Conservation (phyloP, 176 grass and related monocot genomes). For the Phyllostachys edulis region DNA sequence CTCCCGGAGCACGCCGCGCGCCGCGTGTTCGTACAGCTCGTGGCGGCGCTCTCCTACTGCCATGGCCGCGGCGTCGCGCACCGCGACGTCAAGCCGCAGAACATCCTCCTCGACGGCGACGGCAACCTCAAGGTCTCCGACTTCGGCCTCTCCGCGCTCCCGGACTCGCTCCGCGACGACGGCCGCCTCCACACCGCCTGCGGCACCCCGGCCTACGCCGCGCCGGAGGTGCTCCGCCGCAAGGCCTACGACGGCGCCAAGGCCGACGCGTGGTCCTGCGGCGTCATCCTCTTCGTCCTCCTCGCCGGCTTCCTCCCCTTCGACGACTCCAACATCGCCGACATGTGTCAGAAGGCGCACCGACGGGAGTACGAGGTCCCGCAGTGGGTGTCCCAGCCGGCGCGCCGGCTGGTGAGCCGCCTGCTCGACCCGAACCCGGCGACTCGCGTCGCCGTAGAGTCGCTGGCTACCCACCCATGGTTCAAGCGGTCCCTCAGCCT, state of each 20-base stretch:
- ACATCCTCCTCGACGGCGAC: conserved; percentile 23
- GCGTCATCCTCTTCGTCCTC: conserved; percentile 81
- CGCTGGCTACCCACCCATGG: conserved; percentile 58
- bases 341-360: conserved; percentile 58
- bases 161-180: conserved; percentile 38
- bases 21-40: conserved; percentile 68
- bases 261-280: conserved; percentile 89
- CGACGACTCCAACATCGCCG: conserved; percentile 64
- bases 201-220: conserved; percentile 70
- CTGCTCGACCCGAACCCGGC: conserved; percentile 81
- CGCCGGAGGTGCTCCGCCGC: conserved; percentile 69
- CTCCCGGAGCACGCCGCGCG: conserved; percentile 46
- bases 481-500: conserved; percentile 77
- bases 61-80: conserved; percentile 69
- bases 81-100: conserved; percentile 68
- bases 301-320: conserved; percentile 66
- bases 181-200: conserved; percentile 61
- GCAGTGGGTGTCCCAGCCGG: conserved; percentile 49
- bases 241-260: conserved; percentile 73
- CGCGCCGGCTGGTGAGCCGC: conserved; percentile 48
- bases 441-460: conserved; percentile 51
- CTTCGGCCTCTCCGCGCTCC: conserved; percentile 85
- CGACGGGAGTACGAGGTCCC: conserved; percentile 64
- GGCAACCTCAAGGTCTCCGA: conserved; percentile 97
- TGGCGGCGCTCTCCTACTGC: conserved; percentile 58